Conservation (phyloP, 2,329 filamentous ascomycete species). For the Beauveria australis region DNA sequence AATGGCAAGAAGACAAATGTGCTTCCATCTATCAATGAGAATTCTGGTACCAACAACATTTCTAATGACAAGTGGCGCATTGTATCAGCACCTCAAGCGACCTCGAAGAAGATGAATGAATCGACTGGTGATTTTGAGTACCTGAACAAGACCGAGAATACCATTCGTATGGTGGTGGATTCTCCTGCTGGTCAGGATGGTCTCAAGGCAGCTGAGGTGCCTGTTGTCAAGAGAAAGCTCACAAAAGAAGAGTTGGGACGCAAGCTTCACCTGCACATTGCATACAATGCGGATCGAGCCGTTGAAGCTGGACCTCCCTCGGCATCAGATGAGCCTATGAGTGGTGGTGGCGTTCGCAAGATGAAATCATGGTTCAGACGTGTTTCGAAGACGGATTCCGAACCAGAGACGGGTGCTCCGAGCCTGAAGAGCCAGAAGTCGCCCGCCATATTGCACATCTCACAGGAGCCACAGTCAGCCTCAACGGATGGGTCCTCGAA, state of each 20-base stretch:
- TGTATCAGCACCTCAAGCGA: constrained; percentile 37
- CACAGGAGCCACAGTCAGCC: constrained; percentile 18
- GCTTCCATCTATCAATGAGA: constrained; percentile 43
- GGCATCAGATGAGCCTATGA: constrained; percentile 14
- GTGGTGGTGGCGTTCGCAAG: constrained; percentile 30
- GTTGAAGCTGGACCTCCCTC: constrained; percentile 15
- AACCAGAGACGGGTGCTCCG: neutral
- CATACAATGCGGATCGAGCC: constrained; percentile 12
- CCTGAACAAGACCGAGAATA: constrained; percentile 38
- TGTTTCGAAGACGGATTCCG: constrained; percentile 27
- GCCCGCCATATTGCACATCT: constrained; percentile 17
- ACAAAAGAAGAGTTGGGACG: constrained; percentile 17
- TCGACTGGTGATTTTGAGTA: constrained; percentile 33
- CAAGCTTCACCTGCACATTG: constrained; percentile 15
- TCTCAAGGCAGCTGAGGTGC: constrained; percentile 28
- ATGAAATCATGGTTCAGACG: constrained; percentile 45
- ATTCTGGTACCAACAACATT: constrained; percentile 17
- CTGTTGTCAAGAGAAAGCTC: constrained; percentile 34
- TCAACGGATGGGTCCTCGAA: constrained; percentile 26
- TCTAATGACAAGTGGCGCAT: constrained; percentile 32
- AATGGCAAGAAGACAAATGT: constrained; percentile 28
- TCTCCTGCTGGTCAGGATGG: constrained; percentile 35
- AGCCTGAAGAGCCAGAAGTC: constrained; percentile 12
- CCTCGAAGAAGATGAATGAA: constrained; percentile 23
- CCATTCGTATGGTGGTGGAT: constrained; percentile 42